Evolutionary conservation across 768 basidiomycete species (phyloP).

Genomic region (Tephrocybe sp.): DNA sequence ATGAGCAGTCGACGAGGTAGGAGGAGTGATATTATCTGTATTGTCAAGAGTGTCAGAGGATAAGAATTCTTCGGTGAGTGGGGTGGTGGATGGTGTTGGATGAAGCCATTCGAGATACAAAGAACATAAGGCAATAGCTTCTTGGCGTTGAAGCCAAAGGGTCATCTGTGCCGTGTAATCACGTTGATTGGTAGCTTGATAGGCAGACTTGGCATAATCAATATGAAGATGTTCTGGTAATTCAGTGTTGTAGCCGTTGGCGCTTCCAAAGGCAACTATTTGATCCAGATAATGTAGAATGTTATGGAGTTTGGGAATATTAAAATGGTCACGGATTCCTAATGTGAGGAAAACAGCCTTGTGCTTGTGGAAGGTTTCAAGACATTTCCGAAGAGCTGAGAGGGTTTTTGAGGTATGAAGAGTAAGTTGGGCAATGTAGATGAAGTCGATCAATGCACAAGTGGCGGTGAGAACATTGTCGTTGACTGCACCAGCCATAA

Average conservation of each 20-base stretch:
- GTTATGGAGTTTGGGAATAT: constrained; percentile 32
- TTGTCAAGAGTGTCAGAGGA: too few relatives aligned
- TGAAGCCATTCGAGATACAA: constrained; percentile 7
- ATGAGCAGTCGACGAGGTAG: too few relatives aligned
- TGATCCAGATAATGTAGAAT: constrained; percentile 25
- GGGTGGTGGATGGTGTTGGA: too few relatives aligned
- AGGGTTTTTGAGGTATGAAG: constrained; percentile 22
- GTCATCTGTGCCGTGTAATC: constrained; percentile 32
- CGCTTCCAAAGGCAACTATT: constrained; percentile 22
- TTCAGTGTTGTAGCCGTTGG: constrained; percentile 28
- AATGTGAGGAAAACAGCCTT: constrained; percentile 23
- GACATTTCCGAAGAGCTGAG: constrained; percentile 14
- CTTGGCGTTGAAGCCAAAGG: constrained; percentile 18
- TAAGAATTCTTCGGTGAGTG: too few relatives aligned
- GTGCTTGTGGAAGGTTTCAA: constrained; percentile 21
- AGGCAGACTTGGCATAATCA: constrained; percentile 32
- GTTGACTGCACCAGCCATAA: constrained; percentile 19
- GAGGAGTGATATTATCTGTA: too few relatives aligned
- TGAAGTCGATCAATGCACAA: constrained; percentile 28
- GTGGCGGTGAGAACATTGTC: constrained; percentile 12
- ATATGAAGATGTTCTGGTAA: constrained; percentile 33
- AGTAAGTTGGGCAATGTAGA: constrained; percentile 21
- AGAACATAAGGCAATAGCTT: constrained; percentile 15
- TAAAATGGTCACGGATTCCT: constrained; percentile 25
- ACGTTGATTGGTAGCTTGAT: constrained; percentile 19